Conservation (phyloP, 2,329 filamentous ascomycete species). For the Ceratocystis huliohia region DNA sequence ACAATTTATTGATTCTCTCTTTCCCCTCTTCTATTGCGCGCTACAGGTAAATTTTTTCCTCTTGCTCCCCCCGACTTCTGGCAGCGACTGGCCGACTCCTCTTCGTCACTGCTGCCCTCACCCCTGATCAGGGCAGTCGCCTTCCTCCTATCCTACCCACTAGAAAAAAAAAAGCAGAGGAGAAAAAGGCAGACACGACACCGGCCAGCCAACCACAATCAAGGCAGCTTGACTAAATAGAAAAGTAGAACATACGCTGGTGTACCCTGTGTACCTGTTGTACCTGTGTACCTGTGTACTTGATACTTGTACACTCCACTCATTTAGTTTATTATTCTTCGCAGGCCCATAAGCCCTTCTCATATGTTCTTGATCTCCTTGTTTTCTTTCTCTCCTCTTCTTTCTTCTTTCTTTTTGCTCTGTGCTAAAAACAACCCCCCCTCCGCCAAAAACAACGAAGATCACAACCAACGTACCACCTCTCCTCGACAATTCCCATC, state of each 20-base stretch:
- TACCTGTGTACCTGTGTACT: slow-evolving; percentile 12
- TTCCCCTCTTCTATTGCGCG: background rate
- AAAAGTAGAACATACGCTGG: background rate
- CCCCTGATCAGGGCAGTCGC: slow-evolving; percentile 7
- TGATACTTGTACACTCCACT: slow-evolving; percentile 9
- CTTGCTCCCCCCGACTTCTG: background rate
- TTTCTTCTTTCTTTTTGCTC: background rate
- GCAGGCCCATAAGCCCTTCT: slow-evolving; percentile 5
- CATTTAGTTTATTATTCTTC: slow-evolving; percentile 12
- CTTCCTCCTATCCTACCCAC: slow-evolving; percentile 10
- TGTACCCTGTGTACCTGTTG: background rate
- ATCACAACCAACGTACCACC: slow-evolving; percentile 19
- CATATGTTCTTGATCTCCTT: slow-evolving; percentile 8
- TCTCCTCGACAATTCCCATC: slow-evolving; percentile 20
- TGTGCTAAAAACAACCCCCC: background rate
- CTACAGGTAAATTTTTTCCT: background rate
- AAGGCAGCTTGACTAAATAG: background rate
- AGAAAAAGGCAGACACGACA: slow-evolving; percentile 6
- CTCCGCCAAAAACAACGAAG: slow-evolving; percentile 17
- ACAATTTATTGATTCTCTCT: background rate
- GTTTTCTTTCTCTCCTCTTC: slow-evolving; percentile 9
- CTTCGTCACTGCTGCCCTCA: background rate
- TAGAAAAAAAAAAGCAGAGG: slow-evolving; percentile 5
- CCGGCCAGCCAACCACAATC: background rate
- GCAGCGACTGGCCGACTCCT: slow-evolving; percentile 3